These are phyloP conservation scores for Saccharomycopsis sp. DNA, from an alignment of 805 yeast genomes.

Conservation along the genomic window DNA sequence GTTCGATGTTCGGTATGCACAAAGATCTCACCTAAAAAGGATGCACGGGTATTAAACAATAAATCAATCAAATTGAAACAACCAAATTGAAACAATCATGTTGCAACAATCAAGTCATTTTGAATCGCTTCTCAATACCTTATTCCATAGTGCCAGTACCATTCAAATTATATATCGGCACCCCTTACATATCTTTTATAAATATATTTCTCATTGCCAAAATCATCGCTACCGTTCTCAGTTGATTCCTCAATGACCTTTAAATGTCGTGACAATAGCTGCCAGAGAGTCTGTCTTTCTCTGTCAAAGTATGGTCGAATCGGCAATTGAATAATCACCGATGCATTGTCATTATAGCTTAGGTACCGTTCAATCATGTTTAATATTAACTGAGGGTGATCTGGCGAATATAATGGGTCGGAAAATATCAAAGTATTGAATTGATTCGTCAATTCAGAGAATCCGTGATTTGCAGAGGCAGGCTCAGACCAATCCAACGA, in stretches of 20 bases:
- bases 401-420: constrained; percentile 82
- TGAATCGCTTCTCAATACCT: no score
- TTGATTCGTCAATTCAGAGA: constrained; percentile 23
- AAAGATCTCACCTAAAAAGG: no score
- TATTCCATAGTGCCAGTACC: no score
- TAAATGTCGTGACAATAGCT: constrained; percentile 33
- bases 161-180: no score
- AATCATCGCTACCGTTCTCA: constrained; percentile 77
- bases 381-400: constrained; percentile 71
- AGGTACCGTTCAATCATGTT: constrained; percentile 46
- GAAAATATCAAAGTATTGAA: constrained; percentile 65
- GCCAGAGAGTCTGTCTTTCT: constrained; percentile 60
- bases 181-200: no score
- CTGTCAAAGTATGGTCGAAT: constrained; percentile 56
- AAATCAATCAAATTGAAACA: no score
- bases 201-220: no score
- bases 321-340: constrained; percentile 71
- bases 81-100: no score
- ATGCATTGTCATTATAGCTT: constrained; percentile 30
- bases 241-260: constrained; percentile 31
- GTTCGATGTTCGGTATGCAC: no score
- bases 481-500: constrained; percentile 80
- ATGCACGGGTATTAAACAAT: no score
- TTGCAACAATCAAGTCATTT: no score
- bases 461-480: constrained; percentile 14